phyloP scores from a whole-genome alignment of 352 stramenopile species.

The Globisporangium mamillatum region DNA sequence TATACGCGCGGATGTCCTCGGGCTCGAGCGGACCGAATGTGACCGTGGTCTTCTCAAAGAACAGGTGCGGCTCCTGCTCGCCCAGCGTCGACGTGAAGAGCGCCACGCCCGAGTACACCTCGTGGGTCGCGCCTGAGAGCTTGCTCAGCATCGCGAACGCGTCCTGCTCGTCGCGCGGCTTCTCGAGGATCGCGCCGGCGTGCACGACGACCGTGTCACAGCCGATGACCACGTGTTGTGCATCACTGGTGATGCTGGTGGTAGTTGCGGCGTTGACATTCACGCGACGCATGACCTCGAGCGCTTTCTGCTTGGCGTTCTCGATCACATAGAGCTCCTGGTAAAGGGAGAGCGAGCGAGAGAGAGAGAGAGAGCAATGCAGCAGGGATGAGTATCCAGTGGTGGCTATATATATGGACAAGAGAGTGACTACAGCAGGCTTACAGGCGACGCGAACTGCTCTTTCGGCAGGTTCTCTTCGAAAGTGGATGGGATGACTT shows the following conservation, averaged over 20 bases:
- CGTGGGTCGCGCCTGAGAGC: conserved; percentile 68
- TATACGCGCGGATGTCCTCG: conserved; percentile 77
- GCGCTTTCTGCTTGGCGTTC: conserved; percentile 75
- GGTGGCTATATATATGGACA: not conserved
- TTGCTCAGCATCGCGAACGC: conserved; percentile 77
- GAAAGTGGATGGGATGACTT: conserved; percentile 80
- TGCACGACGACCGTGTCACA: conserved; percentile 89
- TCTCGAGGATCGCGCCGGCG: conserved; percentile 86
- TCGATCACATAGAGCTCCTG: conserved; percentile 73
- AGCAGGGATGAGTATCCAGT: not conserved
- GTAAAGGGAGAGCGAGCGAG: not conserved
- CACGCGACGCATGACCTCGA: conserved; percentile 61
- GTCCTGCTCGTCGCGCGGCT: conserved; percentile 78
- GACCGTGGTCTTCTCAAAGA: conserved; percentile 65
- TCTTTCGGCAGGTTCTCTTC: conserved; percentile 81
- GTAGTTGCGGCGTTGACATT: conserved; percentile 4
- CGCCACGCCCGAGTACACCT: conserved; percentile 88
- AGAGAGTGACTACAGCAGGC: not conserved
- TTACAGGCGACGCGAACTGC: conserved; percentile 54
- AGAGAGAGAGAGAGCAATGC: not conserved
- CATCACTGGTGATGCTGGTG: not conserved
- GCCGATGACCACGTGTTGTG: conserved; percentile 61
- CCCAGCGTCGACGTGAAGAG: conserved; percentile 54
- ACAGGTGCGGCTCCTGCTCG: conserved; percentile 49
- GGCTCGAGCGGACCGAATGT: conserved; percentile 54